Evolutionary conservation across 2,329 filamentous ascomycete genomes (phyloP).

Genomic region (Talaromyces sp.): DNA sequence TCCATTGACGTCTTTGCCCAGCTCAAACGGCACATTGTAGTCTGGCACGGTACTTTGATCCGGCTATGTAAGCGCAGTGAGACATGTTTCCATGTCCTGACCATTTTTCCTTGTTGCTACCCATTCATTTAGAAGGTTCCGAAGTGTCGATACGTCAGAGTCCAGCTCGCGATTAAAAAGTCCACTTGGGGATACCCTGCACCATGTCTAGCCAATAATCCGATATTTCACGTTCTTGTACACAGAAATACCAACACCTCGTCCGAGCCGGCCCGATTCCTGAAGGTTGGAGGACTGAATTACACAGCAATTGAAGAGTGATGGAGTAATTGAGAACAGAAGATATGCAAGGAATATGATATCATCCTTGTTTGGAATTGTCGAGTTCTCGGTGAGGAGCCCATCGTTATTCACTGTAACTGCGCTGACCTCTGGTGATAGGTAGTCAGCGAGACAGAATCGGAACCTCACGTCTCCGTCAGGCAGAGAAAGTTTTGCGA

Average conservation of each 20-base stretch:
- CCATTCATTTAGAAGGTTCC: slow-evolving; percentile 23
- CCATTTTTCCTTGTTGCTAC: slow-evolving; percentile 19
- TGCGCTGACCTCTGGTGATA: slow-evolving; percentile 22
- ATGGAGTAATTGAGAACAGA: slow-evolving; percentile 19
- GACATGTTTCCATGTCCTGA: slow-evolving; percentile 20
- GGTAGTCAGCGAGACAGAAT: slow-evolving; percentile 22
- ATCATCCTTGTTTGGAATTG: slow-evolving; percentile 22
- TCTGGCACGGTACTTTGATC: slow-evolving; percentile 20
- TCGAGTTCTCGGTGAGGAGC: slow-evolving; percentile 23
- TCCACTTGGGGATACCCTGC: slow-evolving; percentile 21
- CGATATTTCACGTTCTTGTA: slow-evolving; percentile 26
- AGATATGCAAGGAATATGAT: slow-evolving; percentile 22
- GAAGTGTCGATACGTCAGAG: slow-evolving; percentile 21
- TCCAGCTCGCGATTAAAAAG: slow-evolving; percentile 20
- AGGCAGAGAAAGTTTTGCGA: slow-evolving; percentile 23
- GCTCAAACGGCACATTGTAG: slow-evolving; percentile 21
- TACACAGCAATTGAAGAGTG: slow-evolving; percentile 19
- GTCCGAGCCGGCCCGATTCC: slow-evolving; percentile 23
- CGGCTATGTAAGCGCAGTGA: slow-evolving; percentile 24
- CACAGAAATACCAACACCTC: slow-evolving; percentile 19
- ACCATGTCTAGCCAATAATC: slow-evolving; percentile 18
- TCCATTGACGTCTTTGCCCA: slow-evolving; percentile 18
- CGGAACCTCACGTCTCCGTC: slow-evolving; percentile 20
- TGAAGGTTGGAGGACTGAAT: slow-evolving; percentile 22
- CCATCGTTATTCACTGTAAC: slow-evolving; percentile 24